Percentiles rank a stretch among this genome's conserved stretches.
Conservation (phyloP, 192 early-diverging fungal species). For the Coemansia sp. region DNA sequence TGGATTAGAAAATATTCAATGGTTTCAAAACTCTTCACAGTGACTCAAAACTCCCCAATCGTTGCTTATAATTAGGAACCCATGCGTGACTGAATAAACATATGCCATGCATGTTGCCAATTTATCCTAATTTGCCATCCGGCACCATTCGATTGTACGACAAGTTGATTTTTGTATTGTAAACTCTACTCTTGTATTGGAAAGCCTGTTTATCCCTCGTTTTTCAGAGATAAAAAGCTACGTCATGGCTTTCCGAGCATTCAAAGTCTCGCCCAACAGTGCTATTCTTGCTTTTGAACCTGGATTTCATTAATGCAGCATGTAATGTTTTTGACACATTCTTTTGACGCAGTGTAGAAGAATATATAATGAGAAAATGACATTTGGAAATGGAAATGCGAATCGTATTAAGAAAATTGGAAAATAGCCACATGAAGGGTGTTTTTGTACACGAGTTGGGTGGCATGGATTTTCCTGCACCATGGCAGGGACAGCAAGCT, state of each 20-base stretch:
- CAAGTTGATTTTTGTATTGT: too few relatives aligned
- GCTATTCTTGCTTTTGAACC: neutral
- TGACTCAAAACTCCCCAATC: too few relatives aligned
- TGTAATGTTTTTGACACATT: neutral
- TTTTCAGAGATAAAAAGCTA: neutral
- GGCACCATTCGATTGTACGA: neutral
- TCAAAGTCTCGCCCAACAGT: neutral
- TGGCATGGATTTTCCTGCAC: neutral
- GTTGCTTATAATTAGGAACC: too few relatives aligned
- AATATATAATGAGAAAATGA: neutral
- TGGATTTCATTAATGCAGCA: slow-evolving; percentile 1
- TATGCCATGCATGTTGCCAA: neutral
- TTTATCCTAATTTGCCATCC: slow-evolving; percentile 2
- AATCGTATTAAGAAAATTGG: neutral
- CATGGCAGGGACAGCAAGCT: neutral
- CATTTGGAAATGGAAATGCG: neutral
- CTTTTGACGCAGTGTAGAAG: neutral
- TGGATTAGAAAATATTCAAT: too few relatives aligned
- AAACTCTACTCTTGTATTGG: too few relatives aligned
- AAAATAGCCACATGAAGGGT: neutral
- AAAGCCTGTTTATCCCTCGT: too few relatives aligned
- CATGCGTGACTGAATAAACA: neutral
- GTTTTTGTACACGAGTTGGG: too few relatives aligned
- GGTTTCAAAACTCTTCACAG: too few relatives aligned
- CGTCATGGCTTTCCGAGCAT: neutral